Base-by-base conservation (phyloP, 345 rosid species). In the Gossypium australe region DNA sequence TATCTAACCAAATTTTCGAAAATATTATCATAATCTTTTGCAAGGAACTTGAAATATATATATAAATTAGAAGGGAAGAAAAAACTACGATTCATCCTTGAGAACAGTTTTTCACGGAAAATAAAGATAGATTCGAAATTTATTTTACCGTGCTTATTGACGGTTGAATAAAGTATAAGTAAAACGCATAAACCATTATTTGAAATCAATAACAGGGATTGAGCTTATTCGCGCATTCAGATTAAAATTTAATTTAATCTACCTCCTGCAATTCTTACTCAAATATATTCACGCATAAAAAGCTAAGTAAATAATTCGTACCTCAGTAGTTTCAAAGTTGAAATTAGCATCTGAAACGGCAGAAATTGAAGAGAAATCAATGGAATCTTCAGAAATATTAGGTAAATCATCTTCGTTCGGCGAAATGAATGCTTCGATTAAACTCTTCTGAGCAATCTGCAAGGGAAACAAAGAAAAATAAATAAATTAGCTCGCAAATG, bases 331-430 rank as follows among this genome's bases (percentile, higher is more conserved):
- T 20, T 47, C 76, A 25, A 3, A 22, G 57, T 59, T 27, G 76
- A 14, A 45, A 24, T 45, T 60, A 60, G 57, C 4, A 25, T 73
- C 76, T 60, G 76, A 73, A 73, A 72, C 13, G 3, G 14, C 43
- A 24, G 66, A 57, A 72, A 48, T 11, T 7, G 57, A 25, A 60
- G 76, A 73, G 76, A 73, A 27, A 27, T 73, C 58, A 48, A 18
- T 0, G 12, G 58, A 11, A 25, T 73, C 76, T 47, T 73, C 70
- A 7, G 67, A 60, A 61, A 61, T 73, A 2, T 45, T 25, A 48
- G 59, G 48, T 9, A 59, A 61, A 48, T 24, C 76, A 47, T 48
- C 76, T 25, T 49, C 58, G 27, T 24, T 53, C 49, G 60, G 55
- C 11, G 76, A 71, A 71, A 29, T 7, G 67, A 72, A 59, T 16